Evolutionary conservation across 2,329 filamentous ascomycete genomes (phyloP), one percentile per base, ranked within the genome.

Genomic region (Catunica adiposa): DNA sequence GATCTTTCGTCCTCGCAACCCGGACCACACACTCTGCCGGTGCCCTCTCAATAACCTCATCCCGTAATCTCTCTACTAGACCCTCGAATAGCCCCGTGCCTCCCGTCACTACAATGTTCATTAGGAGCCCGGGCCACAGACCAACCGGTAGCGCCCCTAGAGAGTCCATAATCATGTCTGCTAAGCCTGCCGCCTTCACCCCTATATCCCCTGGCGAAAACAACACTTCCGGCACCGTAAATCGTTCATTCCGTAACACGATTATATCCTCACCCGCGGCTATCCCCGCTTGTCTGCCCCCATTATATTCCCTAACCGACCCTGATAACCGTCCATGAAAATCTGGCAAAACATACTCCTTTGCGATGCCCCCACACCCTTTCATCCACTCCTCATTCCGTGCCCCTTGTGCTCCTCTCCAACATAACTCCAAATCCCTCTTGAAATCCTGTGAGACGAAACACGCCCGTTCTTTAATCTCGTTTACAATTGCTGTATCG

Each of bases 291-390:
- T 9, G 34, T 17, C 25, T 40, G 47, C 2, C 40, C 42, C 0
- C 76, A 44, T 82, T 76, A 63, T 90, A 88, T 2, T 89, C 84
- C 55, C 86, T 77, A 29, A 89, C 73, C 53, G 84, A 76, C 1
- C 90, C 90, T 48, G 83, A 71, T 2, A 68, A 68, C 2, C 73
- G 69, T 0, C 71, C 69, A 61, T 82, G 77, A 59, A 80, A 84
- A 66, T 98, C 89, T 0, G 92, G 92, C 1, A 98, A 74, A 20
- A 97, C 83, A 65, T 96, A 98, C 65, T 98, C 90, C 56, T 89
- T 82, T 4, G 89, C 84, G 34, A 96, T 80, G 3, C 77, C 78
- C 3, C 52, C 55, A 11, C 66, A 76, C 14, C 75, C 76, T 0
- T 66, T 69, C 2, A 72, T 47, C 55, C 74, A 82, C 0, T 68